Base-by-base conservation (phyloP, 768 basidiomycete genomes). In the Tricholoma bakamatsutake region DNA sequence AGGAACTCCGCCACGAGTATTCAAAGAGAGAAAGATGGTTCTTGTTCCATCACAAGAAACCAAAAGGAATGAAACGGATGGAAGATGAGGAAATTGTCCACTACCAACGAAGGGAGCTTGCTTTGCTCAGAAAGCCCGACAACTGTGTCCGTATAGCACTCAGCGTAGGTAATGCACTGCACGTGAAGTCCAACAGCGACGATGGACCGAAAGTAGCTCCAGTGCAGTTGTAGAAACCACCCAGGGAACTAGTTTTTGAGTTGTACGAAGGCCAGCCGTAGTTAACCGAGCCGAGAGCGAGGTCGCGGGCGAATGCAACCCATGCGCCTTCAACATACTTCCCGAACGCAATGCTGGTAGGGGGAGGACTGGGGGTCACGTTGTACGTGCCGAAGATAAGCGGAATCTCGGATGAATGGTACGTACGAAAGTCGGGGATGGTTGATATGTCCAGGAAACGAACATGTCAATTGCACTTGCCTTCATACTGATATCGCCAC, bases 231-330 rank as follows among this genome's bases (percentile, higher is more conserved):
- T 15, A 51, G 51, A 56, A 13, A 59, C 61, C 6, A 60, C 35
- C 61, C 13, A 62, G 42, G 5, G 45, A 28, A 28, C 13, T 13
- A 13, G 57, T 53, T 10, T 47, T 18, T 2, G 63, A 55, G 46
- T 61, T 53, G 40, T 63, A 68, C 45, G n/a, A 11, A 15, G 66
- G 59, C 67, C 67, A 68, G 2, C 67, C 66, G 31, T 57, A 53
- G 15, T 57, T 49, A n/a, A n/a, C n/a, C n/a, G 17, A 37, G n/a
- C 47, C n/a, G n/a, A 73, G 53, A 1, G 34, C 35, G 3, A 74
- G 75, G 57, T 75, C 67, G n/a, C 69, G 66, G 15, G 74, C 74
- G 53, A 76, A 76, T 5, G 69, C 64, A 7, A 73, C 71, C 75
- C 74, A 76, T 0, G 71, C 72, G 13, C 62, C 53, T 59, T 73